Evolutionary conservation across 2,329 filamentous ascomycete species (phyloP).

Genomic region (Leptographium flavum): DNA sequence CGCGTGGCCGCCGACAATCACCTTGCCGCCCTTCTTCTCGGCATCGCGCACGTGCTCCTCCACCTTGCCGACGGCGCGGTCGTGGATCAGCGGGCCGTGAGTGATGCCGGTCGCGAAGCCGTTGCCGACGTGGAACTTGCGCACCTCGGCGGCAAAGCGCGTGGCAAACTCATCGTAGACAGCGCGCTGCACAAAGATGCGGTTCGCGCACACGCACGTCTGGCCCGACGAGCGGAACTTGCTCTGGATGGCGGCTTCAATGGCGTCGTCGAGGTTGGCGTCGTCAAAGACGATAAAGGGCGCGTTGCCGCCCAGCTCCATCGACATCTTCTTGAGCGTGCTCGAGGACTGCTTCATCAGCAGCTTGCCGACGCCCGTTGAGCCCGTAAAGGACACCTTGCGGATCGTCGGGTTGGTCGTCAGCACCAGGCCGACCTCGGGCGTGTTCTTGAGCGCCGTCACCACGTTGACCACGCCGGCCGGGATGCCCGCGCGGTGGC

Average conservation of each 20-base stretch:
- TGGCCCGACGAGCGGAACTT: conserved; percentile 95
- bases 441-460: conserved; percentile 65
- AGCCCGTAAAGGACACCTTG: conserved; percentile 93
- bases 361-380: conserved; percentile 49
- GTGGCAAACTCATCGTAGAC: conserved; percentile 63
- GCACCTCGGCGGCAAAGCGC: conserved; percentile 58
- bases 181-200: conserved; percentile 64
- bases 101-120: conserved; percentile 59
- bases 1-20: conserved; percentile 62
- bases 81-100: conserved; percentile 76
- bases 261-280: conserved; percentile 73
- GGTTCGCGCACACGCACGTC: conserved; percentile 85
- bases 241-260: conserved; percentile 65
- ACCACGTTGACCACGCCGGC: conserved; percentile 84
- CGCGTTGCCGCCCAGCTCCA: conserved; percentile 89
- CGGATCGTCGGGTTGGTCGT: conserved; percentile 64
- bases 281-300: conserved; percentile 97
- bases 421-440: conserved; percentile 61
- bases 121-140: conserved; percentile 59
- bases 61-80: conserved; percentile 66
- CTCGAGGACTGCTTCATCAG: conserved; percentile 81
- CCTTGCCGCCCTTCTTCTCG: conserved; percentile 57
- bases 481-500: conserved; percentile 74
- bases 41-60: conserved; percentile 70
- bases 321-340: conserved; percentile 69